A percentile compares a stretch with the other conserved stretches of the same genome.
Evolutionary conservation across 345 rosid genomes (phyloP).

Genomic region (Schrenkiella parvula): DNA sequence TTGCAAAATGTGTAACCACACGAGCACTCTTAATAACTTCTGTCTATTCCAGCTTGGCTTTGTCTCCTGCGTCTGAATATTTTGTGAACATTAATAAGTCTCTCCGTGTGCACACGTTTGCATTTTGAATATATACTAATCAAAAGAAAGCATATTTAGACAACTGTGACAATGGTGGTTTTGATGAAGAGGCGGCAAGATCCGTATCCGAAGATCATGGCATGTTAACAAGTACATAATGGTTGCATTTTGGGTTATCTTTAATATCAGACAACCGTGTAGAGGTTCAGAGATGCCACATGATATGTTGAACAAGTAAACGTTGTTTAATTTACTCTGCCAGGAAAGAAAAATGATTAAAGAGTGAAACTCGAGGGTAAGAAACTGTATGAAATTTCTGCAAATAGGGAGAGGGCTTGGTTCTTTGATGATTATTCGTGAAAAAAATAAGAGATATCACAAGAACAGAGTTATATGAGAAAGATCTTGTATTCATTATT

Average conservation of each 20-base stretch:
- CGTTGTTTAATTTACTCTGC: not conserved
- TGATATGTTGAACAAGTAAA: not conserved
- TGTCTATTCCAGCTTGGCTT: slow-evolving; percentile 10
- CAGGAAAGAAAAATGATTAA: not conserved
- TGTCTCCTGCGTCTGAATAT: not conserved
- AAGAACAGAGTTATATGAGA: not conserved
- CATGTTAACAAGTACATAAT: not conserved
- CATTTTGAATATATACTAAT: not conserved
- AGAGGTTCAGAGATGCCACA: not conserved
- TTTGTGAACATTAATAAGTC: not conserved
- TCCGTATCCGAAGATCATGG: slow-evolving; percentile 6
- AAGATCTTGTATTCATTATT: not conserved
- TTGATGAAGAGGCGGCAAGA: slow-evolving; percentile 3
- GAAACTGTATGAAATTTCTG: not conserved
- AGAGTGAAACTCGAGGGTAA: not conserved
- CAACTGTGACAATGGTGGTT: not conserved
- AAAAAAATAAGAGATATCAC: not conserved
- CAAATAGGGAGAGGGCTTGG: not conserved
- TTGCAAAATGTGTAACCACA: not conserved
- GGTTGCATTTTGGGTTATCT: not conserved
- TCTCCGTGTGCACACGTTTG: slow-evolving; percentile 25
- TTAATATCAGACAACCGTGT: not conserved
- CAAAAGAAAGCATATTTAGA: not conserved
- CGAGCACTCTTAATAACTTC: slow-evolving; percentile 15
- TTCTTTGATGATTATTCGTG: not conserved